Percentiles rank a stretch among this genome's conserved stretches.
These are phyloP conservation scores for Acacia crassicarpa DNA, from an alignment of 306 rosid genomes.

Conservation along the genomic window DNA sequence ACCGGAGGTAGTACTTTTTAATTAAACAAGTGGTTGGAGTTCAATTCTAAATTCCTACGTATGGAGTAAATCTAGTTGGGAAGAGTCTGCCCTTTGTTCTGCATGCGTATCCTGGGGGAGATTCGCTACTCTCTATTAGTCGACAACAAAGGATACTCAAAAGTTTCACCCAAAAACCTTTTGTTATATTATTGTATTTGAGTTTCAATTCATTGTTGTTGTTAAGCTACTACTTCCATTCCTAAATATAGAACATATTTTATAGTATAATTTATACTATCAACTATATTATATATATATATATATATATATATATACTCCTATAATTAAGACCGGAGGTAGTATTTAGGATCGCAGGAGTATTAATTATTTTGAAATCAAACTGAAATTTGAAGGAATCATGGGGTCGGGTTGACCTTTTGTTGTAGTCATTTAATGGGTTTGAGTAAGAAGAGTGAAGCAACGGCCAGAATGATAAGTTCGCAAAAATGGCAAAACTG, in stretches of 20 bases:
- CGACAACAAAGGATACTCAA: not conserved
- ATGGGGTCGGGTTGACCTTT: slow-evolving; percentile 60
- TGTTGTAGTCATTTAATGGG: slow-evolving; percentile 40
- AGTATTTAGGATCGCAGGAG: no score
- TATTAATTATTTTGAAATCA: not conserved
- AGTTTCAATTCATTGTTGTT: no score
- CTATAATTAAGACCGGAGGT: no score
- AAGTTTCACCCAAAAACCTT: no score
- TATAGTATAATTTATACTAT: no score
- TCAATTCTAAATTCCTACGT: no score
- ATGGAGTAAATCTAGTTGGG: not conserved
- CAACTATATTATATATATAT: no score
- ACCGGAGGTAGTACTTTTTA: no score
- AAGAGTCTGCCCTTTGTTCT: not conserved
- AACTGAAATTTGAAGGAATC: slow-evolving; percentile 39
- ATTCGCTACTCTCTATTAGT: not conserved
- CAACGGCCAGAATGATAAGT: not conserved
- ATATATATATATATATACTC: no score
- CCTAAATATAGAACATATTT: no score
- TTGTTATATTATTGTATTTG: not conserved
- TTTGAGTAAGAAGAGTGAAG: not conserved
- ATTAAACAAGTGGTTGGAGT: no score
- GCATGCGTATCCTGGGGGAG: not conserved
- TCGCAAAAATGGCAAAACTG: not conserved
- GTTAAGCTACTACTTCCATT: not conserved